Conservation (phyloP, 2,329 filamentous ascomycete genomes). For the Pezicula neosporulosa region DNA sequence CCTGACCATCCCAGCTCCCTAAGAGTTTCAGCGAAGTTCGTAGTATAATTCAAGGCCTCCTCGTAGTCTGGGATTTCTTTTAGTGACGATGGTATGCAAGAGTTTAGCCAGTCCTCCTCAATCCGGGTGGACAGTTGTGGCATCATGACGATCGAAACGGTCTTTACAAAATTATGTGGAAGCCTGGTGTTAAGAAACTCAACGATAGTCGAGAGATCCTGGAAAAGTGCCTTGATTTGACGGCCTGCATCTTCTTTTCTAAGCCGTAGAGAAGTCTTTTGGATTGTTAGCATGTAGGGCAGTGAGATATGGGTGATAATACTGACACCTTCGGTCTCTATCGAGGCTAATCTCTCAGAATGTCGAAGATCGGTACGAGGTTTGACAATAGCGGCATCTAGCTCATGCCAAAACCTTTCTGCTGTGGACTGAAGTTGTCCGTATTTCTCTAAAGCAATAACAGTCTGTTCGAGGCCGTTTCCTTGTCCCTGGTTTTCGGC, state of each 20-base stretch:
- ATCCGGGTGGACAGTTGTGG: slow-evolving; percentile 65
- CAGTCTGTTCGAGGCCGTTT: neutral
- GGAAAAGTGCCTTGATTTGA: slow-evolving; percentile 47
- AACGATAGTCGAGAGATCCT: slow-evolving; percentile 49
- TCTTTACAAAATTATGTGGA: slow-evolving; percentile 50
- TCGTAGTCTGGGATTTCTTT: slow-evolving; percentile 71
- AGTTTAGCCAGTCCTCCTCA: slow-evolving; percentile 70
- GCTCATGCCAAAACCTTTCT: too few species aligned
- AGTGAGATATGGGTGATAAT: neutral
- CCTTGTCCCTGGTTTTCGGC: slow-evolving; percentile 5
- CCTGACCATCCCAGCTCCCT: slow-evolving; percentile 59
- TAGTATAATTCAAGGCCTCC: slow-evolving; percentile 60
- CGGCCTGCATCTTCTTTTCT: slow-evolving; percentile 36
- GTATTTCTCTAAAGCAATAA: slow-evolving; percentile 28
- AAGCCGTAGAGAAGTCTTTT: slow-evolving; percentile 43
- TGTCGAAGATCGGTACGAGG: too few species aligned
- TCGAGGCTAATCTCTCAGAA: neutral
- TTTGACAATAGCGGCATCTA: too few species aligned
- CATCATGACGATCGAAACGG: slow-evolving; percentile 68
- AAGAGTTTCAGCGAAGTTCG: slow-evolving; percentile 61
- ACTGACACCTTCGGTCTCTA: neutral
- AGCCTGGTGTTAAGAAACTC: slow-evolving; percentile 49
- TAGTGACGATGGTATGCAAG: slow-evolving; percentile 72
- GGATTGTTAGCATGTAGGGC: neutral
- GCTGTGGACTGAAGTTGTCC: neutral